Base-by-base conservation (phyloP, 2,329 filamentous ascomycete genomes). In the Karstenula rhodostoma region DNA sequence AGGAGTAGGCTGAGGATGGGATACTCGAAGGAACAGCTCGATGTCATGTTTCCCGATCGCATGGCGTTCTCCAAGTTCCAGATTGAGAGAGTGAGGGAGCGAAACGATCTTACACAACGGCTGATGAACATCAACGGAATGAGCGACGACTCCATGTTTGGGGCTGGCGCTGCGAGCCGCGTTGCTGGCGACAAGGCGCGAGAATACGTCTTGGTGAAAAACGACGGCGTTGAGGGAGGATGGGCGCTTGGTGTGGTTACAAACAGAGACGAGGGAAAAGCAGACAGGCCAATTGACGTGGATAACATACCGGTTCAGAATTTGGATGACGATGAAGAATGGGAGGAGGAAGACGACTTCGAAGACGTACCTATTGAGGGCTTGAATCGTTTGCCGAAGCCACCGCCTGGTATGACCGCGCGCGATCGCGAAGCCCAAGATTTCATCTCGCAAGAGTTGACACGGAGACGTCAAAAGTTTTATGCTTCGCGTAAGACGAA, bases 21-120 rank as follows among this genome's bases (percentile, higher is more conserved):
- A 0, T 87, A 97, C 70, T 96, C 92, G 58, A 98, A 98, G 78
- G 94, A 99, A 66, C 95, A 99, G 78, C 80, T 99, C 15, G 94
- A 98, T 67, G 87, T 85, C 48, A 99, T 99, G 95, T 99, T 99
- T 75, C 94, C 95, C 0, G 91, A 99, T 75, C 88, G 95, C 27
- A 97, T 99, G 93, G 95, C 90, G 0, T 99, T 99, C 73, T 97
- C 94, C 1, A 90, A 86, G 62, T 99, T 99, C 73, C 95, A 99
- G 78, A 97, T 99, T 59, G 95, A 98, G 74, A 85, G 95, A 59
- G 96, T 98, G 12, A 88, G 86, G 67, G 94, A 99, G 79, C 86
- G 96, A 52, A 99, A 99, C 71, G 91, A 97, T 64, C 84, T 99
- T 32, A 99, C 96, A 0, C 95, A 99, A 75, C 86, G 94, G 42